Base-by-base conservation (phyloP, 192 early-diverging fungal genomes). In the Podochytrium sp. region DNA sequence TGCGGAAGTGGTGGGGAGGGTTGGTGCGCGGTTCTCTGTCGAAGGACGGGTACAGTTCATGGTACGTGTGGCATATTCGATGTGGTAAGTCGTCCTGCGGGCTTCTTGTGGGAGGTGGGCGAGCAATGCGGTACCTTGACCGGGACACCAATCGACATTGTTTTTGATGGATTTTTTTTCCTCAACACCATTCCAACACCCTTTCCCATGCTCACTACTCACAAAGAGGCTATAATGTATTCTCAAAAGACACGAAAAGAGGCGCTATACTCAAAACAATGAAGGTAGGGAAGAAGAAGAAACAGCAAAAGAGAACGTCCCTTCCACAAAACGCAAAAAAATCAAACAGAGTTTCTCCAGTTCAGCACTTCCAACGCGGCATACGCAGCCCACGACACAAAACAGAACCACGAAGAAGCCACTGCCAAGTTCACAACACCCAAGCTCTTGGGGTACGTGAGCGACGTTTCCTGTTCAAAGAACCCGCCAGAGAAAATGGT, bases 401-500 rank as follows among this genome's bases (percentile, higher is more conserved):
- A 64, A 41, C 43, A 41, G 38, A 75, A 32, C 80, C 80, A 81
- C n/a, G 40, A 47, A 18, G 73, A 25, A 2, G 34, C 73, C 23
- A 78, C 63, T 32, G 65, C 80, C 0, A 60, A 52, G 43, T 65
- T 47, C 16, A 81, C 55, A 50, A 72, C 73, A 34, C 34, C 74
- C 33, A 81, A 47, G 52, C 56, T 75, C 62, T 81, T 81, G 16
- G 43, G 58, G 67, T 78, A 81, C 2, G 65, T 81, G n/a, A 41
- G 38, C 2, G 58, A 42, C 4, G 73, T 75, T 30, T 73, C 73
- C 40, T 77, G 63, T 12, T 59, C 76, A 69, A 78, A 81, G 76
- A 81, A 81, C 18, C 80, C 80, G 37, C 60, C 64, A 32, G 39
- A 65, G 65, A 78, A 77, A 25, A 81, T 66, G 39, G 71, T 67